Conservation (phyloP, 139 green algal species). For the Volvox africanus region DNA sequence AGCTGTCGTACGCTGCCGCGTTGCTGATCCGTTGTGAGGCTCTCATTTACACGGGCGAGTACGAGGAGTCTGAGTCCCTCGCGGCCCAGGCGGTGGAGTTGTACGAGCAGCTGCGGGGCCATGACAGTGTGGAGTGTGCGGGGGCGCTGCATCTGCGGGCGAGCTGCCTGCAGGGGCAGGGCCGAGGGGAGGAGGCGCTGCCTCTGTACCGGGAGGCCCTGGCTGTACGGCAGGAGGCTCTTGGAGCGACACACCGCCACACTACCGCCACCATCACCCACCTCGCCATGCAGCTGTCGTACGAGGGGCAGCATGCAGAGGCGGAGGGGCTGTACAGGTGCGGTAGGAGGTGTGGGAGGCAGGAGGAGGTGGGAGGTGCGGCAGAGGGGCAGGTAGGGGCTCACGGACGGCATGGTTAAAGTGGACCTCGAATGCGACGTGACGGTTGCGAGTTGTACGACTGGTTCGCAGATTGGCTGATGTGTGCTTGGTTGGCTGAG, state of each 20-base stretch:
- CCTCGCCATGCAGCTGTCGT: slow-evolving; percentile 23
- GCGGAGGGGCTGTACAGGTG: slow-evolving; percentile 20
- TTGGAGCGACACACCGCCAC: neutral
- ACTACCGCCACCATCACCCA: slow-evolving; percentile 17
- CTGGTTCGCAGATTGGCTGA: no score
- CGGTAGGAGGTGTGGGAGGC: neutral
- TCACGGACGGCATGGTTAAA: neutral
- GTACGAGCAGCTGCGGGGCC: neutral
- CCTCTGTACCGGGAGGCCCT: slow-evolving; percentile 7
- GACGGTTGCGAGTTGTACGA: no score
- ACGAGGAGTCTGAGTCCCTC: neutral
- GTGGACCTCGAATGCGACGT: no score
- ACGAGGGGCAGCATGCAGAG: neutral
- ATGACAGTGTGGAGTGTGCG: slow-evolving; percentile 7
- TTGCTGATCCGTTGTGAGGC: neutral
- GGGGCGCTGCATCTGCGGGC: neutral
- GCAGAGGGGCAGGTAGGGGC: neutral
- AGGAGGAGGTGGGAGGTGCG: neutral
- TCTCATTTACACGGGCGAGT: slow-evolving; percentile 1
- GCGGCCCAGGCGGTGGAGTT: neutral
- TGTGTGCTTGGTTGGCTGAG: no score
- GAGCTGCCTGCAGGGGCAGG: slow-evolving; percentile 6
- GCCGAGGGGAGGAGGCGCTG: neutral
- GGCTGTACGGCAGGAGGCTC: neutral
- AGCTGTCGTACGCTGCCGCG: neutral